Base-by-base conservation (phyloP, 116 monocot species). In the Phalaenopsis hybrid region DNA sequence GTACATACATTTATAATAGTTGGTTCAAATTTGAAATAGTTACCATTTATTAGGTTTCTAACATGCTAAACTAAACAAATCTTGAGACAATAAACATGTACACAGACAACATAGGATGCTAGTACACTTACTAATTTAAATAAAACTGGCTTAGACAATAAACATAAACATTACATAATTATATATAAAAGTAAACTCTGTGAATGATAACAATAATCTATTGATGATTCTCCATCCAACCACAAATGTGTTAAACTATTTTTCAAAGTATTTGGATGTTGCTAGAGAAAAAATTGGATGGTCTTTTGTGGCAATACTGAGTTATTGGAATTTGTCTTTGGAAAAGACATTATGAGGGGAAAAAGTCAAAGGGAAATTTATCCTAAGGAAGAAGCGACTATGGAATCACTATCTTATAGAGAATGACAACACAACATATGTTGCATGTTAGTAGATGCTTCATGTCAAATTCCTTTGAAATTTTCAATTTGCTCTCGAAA, bases 101-200 rank as follows among this genome's bases (percentile, higher is more conserved):
- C 1, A 6, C n/a, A 63, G 23, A 63, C 23, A 7, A 21, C 23
- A 63, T n/a, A 63, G 6, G 21, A 6, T 0, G 8, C 50, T 50
- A 50, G 20, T n/a, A n/a, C 23, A 5, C 63, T 63, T 63, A 6
- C 7, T n/a, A 63, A 63, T 63, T 21, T 8, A 18, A 63, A 63
- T 63, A 63, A 21, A 63, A 7, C 6, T n/a, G 7, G 12, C 63
- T 21, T n/a, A 63, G 2, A 20, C 6, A 63, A 23, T 63, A 63
- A 63, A 28, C 28, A 28, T 28, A 28, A 28, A 63, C 18, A 63
- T 63, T 63, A 6, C 63, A 63, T 63, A 63, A 1, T 63, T 63
- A 63, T n/a, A 63, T 63, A 63, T 63, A 63, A 63, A 59, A 63
- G n/a, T 63, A 63, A 63, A 63, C 23, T 63, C 5, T n/a, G n/a